A percentile compares a stretch with the other conserved stretches of the same genome.
phyloP scores from a whole-genome alignment of 2,329 filamentous ascomycete species.

The Beauveria pseudobassiana region DNA sequence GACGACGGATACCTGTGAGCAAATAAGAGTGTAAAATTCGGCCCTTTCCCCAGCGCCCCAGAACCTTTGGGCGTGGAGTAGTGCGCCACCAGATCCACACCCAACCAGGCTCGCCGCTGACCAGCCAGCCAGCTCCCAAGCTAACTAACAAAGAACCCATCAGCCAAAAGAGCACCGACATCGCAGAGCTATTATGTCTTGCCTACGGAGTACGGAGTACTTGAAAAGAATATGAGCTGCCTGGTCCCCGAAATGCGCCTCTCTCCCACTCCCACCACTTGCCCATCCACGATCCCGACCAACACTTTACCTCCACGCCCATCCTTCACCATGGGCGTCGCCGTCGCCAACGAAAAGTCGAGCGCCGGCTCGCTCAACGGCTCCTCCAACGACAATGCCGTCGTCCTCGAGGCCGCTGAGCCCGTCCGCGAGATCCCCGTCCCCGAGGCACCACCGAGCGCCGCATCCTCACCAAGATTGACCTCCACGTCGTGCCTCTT shows the following conservation, averaged over 20 bases:
- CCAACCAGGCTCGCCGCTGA: neutral
- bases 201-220: no score
- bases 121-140: neutral
- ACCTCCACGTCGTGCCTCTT: constrained; percentile 65
- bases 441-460: constrained; percentile 53
- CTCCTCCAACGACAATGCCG: constrained; percentile 11
- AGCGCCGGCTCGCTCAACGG: constrained; percentile 13
- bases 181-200: neutral
- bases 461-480: constrained; percentile 61
- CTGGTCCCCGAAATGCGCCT: no score
- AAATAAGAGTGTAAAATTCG: no score
- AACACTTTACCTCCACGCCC: neutral
- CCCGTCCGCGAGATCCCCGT: constrained; percentile 12
- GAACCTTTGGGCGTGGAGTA: neutral
- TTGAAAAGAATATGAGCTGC: no score
- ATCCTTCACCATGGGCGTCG: constrained; percentile 13
- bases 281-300: neutral
- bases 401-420: neutral
- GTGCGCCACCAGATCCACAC: constrained; percentile 7
- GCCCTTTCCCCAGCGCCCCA: neutral
- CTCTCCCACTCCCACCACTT: neutral
- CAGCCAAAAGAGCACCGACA: neutral
- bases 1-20: no score
- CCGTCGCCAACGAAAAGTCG: constrained; percentile 14
- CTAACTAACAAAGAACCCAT: neutral